Base-by-base conservation (phyloP, 2,329 filamentous ascomycete species). In the Aspergillus uvarum region DNA sequence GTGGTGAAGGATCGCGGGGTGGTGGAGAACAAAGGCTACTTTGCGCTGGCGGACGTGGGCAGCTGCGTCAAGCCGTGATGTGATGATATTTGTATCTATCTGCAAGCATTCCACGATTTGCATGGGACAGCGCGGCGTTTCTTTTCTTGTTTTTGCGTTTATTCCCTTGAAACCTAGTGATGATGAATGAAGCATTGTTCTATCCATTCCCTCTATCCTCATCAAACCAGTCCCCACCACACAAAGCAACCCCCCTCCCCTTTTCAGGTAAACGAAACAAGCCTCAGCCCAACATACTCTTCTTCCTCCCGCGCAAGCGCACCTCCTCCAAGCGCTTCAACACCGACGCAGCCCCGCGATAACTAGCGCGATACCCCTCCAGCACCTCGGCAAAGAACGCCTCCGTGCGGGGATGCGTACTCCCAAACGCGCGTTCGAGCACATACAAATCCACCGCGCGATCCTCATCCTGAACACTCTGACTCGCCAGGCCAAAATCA, bases 1-100 rank as follows among this genome's bases (percentile, higher is more conserved):
- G 94, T 98, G 60, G 91, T 98, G 47, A 90, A 90, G 75, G 90
- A 98, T 74, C 84, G 95, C 56, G 95, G 95, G 14, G 95, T 99
- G 8, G 94, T 99, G 65, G 95, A 99, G 81, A 96, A 95, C 74
- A 99, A 98, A 81, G 95, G 95, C 7, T 98, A 97, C 77, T 97
- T 97, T 80, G 94, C 94, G 1, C 87, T 88, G 21, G 94, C 93
- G 3, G 88, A 92, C 72, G 76, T 95, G 65, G 79, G 80, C 51
- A 80, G 81, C 58, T 79, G 77, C 65, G 73, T 79, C 55, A 67
- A 70, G 53, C 11, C 61, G 51, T 56, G 56, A 60, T 59, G 50
- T 57, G 26, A 26, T 58, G 26, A 48, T 56, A 49, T 16, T 16
- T 29, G 31, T 52, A 29, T 14, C 32, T 8, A 29, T 29, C 26